Evolutionary conservation across 139 green algal genomes (phyloP).

Genomic region (Gonium pectorale): DNA sequence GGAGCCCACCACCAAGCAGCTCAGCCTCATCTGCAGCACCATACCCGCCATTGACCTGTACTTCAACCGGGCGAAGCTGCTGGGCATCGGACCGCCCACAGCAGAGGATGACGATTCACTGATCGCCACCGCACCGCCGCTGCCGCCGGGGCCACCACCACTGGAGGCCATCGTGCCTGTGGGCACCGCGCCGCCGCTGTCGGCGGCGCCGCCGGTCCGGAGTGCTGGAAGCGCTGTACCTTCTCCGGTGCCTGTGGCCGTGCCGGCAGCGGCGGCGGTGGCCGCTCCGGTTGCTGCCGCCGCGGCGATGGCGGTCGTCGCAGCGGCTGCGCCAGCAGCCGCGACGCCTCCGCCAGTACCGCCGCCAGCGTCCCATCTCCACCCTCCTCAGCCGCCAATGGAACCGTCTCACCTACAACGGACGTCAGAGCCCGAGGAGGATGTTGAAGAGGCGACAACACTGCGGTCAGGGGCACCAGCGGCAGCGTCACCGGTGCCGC

Average conservation of each 20-base stretch:
- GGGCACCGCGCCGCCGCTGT: constrained; percentile 18
- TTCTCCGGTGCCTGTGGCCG: too few species aligned
- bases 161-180: constrained; percentile 6
- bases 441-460: too few species aligned
- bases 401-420: too few species aligned
- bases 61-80: constrained; percentile 28
- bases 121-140: not conserved
- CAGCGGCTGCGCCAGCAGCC: not conserved
- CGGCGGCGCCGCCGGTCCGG: not conserved
- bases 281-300: not conserved
- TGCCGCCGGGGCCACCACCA: constrained; percentile 29
- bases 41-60: constrained; percentile 42
- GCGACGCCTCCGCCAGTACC: not conserved
- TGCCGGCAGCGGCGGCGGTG: not conserved
- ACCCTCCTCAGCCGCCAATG: too few species aligned
- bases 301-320: not conserved
- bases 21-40: constrained; percentile 27
- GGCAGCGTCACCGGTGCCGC: too few species aligned
- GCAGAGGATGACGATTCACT: not conserved
- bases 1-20: constrained; percentile 33
- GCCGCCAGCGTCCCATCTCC: not conserved
- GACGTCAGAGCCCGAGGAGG: too few species aligned
- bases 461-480: too few species aligned
- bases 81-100: not conserved
- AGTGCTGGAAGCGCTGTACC: too few species aligned